Base-by-base conservation (phyloP, 2,329 filamentous ascomycete species). In the Fusarium agapanthi region DNA sequence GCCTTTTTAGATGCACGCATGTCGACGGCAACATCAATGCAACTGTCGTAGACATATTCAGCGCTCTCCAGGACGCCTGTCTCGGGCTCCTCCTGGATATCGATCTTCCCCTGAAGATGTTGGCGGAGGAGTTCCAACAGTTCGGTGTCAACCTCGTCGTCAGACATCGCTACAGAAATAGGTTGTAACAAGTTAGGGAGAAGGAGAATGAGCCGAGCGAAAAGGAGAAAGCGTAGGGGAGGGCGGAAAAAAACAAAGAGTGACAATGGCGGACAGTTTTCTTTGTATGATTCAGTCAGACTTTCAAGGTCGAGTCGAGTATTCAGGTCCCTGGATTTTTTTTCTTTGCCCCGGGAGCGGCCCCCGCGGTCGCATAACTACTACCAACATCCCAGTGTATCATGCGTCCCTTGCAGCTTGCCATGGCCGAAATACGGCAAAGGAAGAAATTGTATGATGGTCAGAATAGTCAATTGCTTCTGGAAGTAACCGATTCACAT, bases 111-210 rank as follows among this genome's bases (percentile, higher is more conserved):
- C 59, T 92, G 83, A 48, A 97, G 87, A 71, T 95, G 93, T 81
- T 96, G 90, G 59, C 95, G 92, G 20, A 98, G 88, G 26, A 98
- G 91, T 75, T 91, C 94, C 26, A 98, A 87, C 50, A 98, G 90
- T 83, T 98, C 95, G 44, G 89, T 92, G 79, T 98, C 95, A 53
- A 92, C 91, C 81, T 97, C 95, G 82, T 97, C 94, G 85, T 98
- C 95, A 51, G 94, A 97, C 93, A 97, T 97, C 57, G 43, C 41
- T 50, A 15, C 24, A 24, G 35, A 35, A 30, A 40, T 68, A 37
- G 41, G n/a, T 22, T 55, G 35, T 44, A 26, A 43, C 37, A 35
- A 28, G 8, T 34, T 24, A 12, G 16, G 32, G 26, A 47, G 44
- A 50, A 65, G 47, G 37, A 26, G 53, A n/a, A 32, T 32, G 44